Conservation (phyloP, 2,329 filamentous ascomycete species). For the Monosporascus cannonballus region DNA sequence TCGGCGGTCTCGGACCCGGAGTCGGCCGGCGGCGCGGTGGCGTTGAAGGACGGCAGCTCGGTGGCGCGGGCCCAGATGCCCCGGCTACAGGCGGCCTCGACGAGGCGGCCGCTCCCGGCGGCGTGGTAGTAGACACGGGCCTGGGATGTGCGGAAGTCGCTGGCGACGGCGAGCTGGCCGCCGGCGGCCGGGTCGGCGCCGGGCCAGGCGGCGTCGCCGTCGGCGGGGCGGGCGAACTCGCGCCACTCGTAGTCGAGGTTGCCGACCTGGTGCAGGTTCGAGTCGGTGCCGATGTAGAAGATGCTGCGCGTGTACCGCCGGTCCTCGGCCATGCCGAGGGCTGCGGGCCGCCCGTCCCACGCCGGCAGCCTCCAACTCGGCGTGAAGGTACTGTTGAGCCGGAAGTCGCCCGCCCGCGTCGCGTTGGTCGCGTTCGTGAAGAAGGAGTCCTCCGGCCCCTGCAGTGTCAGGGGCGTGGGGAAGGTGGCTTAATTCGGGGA, state of each 20-base stretch:
- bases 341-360: conserved; percentile 23
- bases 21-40: conserved; percentile 7
- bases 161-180: conserved; percentile 24
- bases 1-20: conserved; percentile 2
- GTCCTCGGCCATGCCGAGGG: conserved; percentile 26
- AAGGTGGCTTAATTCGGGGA: conserved; percentile 22
- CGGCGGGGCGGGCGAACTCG: conserved; percentile 11
- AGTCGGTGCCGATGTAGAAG: conserved; percentile 33
- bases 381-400: conserved; percentile 9
- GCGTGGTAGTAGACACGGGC: conserved; percentile 28
- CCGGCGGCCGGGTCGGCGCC: conserved; percentile 17
- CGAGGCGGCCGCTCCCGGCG: conserved; percentile 21
- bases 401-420: conserved; percentile 14
- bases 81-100: conserved; percentile 24
- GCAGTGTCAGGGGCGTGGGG: conserved; percentile 22
- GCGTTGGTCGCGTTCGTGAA: conserved; percentile 14
- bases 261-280: conserved; percentile 24
- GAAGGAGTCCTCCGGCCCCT: conserved; percentile 9
- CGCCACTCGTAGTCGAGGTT: conserved; percentile 23
- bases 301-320: conserved; percentile 21
- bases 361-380: conserved; percentile 23
- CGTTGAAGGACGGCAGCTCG: conserved; percentile 19
- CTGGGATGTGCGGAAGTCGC: conserved; percentile 15
- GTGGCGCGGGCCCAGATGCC: conserved; percentile 24
- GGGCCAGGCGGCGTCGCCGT: conserved; percentile 17